phyloP scores from a whole-genome alignment of 139 green algal species.

The Tetradesmus obliquus region DNA sequence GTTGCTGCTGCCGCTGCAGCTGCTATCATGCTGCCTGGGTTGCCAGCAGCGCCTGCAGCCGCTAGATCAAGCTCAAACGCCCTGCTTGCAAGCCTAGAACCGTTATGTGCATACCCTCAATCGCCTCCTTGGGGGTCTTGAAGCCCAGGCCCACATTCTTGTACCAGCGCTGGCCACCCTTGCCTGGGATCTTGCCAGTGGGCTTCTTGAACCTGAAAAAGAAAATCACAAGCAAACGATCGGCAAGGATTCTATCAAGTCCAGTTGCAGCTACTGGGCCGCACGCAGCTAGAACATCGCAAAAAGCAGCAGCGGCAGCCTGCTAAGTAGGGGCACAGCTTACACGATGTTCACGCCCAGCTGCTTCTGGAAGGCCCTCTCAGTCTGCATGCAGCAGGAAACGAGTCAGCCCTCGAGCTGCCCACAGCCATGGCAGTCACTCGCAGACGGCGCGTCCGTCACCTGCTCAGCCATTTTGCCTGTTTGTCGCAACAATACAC shows the following conservation, averaged over 20 bases:
- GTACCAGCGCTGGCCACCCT: conserved; percentile 90
- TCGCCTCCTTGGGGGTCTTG: conserved; percentile 98
- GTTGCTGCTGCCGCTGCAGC: neutral
- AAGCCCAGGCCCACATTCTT: conserved; percentile 99
- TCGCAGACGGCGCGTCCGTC: neutral
- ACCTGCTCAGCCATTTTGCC: conserved; percentile 62
- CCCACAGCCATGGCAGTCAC: neutral
- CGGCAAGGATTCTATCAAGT: neutral
- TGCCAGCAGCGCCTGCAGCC: neutral
- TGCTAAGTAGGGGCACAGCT: conserved; percentile 14
- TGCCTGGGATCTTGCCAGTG: conserved; percentile 83
- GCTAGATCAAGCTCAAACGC: neutral
- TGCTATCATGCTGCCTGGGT: neutral
- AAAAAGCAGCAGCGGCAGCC: conserved; percentile 45
- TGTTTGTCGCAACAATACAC: neutral
- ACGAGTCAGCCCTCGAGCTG: neutral
- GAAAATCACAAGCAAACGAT: neutral
- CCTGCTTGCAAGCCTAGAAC: neutral
- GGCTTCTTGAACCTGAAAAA: conserved; percentile 76
- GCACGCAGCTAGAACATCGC: neutral
- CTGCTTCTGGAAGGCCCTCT: conserved; percentile 97
- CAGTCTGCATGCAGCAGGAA: conserved; percentile 70
- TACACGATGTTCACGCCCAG: conserved; percentile 87
- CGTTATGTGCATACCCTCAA: conserved; percentile 87
- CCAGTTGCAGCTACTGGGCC: neutral